phyloP scores from a whole-genome alignment of 148 eudicot genomes.

The Dianthus caryophyllus region DNA sequence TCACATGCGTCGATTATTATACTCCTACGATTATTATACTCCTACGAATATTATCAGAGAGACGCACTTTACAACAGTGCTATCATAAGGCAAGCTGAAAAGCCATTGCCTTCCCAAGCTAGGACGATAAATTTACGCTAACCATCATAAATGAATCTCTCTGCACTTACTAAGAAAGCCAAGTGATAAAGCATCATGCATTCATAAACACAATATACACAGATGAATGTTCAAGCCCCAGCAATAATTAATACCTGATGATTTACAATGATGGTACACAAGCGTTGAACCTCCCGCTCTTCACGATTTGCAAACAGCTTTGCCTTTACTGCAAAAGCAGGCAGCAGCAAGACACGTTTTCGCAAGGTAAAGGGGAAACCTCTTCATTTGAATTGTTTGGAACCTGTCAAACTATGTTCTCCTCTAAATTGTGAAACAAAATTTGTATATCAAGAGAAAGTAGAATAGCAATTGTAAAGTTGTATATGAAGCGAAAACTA shows the following conservation, averaged over 20 bases:
- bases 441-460: constrained; percentile 5
- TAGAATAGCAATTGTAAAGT: neutral
- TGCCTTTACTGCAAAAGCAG: constrained; percentile 76
- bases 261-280: constrained; percentile 85
- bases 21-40: too few relatives aligned
- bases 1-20: too few relatives aligned
- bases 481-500: neutral
- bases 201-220: neutral
- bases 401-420: constrained; percentile 27
- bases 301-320: constrained; percentile 92
- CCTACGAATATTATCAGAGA: too few relatives aligned
- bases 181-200: neutral
- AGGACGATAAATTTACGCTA: too few relatives aligned
- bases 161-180: too few relatives aligned
- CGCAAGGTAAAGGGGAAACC: constrained; percentile 46
- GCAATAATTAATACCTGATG: constrained; percentile 76
- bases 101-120: too few relatives aligned
- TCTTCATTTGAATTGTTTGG: constrained; percentile 33
- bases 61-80: too few relatives aligned
- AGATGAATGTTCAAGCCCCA: neutral
- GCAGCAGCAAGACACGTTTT: constrained; percentile 86
- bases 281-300: constrained; percentile 90
- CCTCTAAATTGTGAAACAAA: constrained; percentile 27
- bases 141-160: too few relatives aligned
- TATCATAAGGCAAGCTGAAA: too few relatives aligned